These are phyloP conservation scores for Lentinula sp. DNA, from an alignment of 768 basidiomycete species.

Conservation along the genomic window DNA sequence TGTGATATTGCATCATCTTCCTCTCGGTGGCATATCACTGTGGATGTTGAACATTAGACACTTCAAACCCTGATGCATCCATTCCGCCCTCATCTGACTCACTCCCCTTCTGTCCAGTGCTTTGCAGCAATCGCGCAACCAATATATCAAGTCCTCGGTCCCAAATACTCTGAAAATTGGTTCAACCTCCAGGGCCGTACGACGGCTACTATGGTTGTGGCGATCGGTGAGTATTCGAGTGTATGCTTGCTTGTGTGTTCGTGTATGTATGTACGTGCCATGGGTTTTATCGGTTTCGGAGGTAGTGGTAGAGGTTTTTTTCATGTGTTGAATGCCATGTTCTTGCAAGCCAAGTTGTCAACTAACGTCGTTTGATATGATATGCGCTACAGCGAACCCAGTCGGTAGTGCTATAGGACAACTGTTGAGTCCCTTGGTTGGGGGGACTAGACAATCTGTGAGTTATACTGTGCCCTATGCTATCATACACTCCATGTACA, in stretches of 20 bases:
- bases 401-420: slow-evolving; percentile 71
- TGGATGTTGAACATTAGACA: no score
- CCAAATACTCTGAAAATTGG: slow-evolving; percentile 81
- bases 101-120: slow-evolving; percentile 29
- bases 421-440: slow-evolving; percentile 60
- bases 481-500: no score
- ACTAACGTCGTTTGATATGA: no score
- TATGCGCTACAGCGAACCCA: slow-evolving; percentile 50
- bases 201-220: slow-evolving; percentile 63
- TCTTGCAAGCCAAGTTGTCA: no score
- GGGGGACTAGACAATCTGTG: slow-evolving; percentile 53
- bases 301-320: not conserved
- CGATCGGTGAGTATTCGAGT: slow-evolving; percentile 32
- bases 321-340: not conserved
- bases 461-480: not conserved
- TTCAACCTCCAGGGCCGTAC: slow-evolving; percentile 72
- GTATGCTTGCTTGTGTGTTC: no score
- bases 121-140: slow-evolving; percentile 64
- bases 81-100: no score
- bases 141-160: slow-evolving; percentile 71
- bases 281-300: no score
- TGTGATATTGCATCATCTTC: not conserved
- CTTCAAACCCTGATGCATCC: no score
- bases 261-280: no score
- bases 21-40: not conserved